Percentiles rank a stretch among this genome's conserved stretches.
phyloP scores from a whole-genome alignment of 176 grass and related monocot genomes.

The sorghum (Sorghum bicolor) region Sorghum_bicolor_NCBIv3 NC_012876.2:8483501-8484000 shows the following conservation, averaged over 20 bases:
- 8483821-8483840: not conserved
- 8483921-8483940: not conserved
- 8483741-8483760: slow-evolving; percentile 10
- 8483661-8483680: slow-evolving; percentile 49
- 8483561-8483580: slow-evolving; percentile 40
- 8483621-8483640: slow-evolving; percentile 94
- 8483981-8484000: not conserved
- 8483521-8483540: not conserved
- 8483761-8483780: slow-evolving; percentile 95
- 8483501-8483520: not conserved
- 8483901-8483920: not conserved
- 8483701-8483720: not conserved
- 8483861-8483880: not conserved
- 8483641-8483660: slow-evolving; percentile 89
- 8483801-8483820: slow-evolving; percentile 66
- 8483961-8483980: not conserved
- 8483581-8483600: slow-evolving; percentile 93
- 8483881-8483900: not conserved
- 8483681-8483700: not conserved
- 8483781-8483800: slow-evolving; percentile 92
- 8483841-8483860: not conserved
- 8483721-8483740: not conserved
- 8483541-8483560: not conserved
- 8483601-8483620: slow-evolving; percentile 85
- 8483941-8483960: not conserved